Evolutionary conservation across 768 basidiomycete genomes (phyloP), one percentile per base, ranked within the genome.

Genomic region (Baorangia bicolor): DNA sequence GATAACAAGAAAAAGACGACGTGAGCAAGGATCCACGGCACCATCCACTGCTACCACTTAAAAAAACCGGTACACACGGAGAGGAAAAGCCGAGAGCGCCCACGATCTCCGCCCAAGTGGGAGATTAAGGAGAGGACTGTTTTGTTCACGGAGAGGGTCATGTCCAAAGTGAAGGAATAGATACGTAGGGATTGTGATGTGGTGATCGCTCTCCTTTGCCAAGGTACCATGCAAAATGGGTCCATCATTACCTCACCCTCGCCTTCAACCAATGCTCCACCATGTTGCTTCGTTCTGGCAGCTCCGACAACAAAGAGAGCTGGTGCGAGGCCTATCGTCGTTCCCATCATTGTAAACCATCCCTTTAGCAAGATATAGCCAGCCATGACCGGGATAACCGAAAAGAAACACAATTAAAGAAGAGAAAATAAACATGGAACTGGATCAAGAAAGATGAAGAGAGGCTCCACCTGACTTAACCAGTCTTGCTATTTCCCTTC

Each of bases 401-500:
- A 62, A 54, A 53, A 54, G 35, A 64, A 63, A 66, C 49, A 62
- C 55, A 61, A 48, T 58, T 60, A 61, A 71, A 59, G 58, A 60
- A 64, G 53, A 58, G 60, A 71, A 59, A 68, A 67, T 68, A 69
- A 71, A 71, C 61, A 71, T 13, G 61, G 44, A 51, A 51, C 57
- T 53, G 66, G 60, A 50, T 46, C 61, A 67, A 68, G 64, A 59
- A 56, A 63, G 70, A 71, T 62, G 60, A 62, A 58, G 51, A 30
- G 50, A 37, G 8, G 63, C 59, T 61, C 65, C 61, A 61, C 58
- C 69, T 61, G 51, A 57, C 70, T 74, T 35, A 76, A 57, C 74
- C 73, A 69, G 77, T 83, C 81, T 90, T 91, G 77, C 78, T 84
- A 65, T 90, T 92, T 81, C 94, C 94, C 85, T 95, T 95, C 89